phyloP scores from a whole-genome alignment of 805 yeast species.

The Hanseniaspora lindneri region DNA sequence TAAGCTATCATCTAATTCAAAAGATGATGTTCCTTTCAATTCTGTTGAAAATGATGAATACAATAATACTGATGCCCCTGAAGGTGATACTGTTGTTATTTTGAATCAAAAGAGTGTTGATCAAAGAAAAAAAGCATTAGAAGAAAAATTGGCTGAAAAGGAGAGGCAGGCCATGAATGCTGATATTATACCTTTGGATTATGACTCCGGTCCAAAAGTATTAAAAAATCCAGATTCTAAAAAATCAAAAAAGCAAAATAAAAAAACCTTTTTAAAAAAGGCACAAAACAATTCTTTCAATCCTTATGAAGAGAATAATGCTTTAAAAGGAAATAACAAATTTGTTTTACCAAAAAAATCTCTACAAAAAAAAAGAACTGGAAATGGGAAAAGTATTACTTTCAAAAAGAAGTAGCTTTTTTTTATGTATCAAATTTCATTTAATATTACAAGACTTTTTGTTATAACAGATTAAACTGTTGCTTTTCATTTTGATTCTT shows the following conservation, averaged over 20 bases:
- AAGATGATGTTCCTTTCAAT: no score
- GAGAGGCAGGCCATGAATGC: conserved; percentile 11
- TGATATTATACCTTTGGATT: conserved; percentile 33
- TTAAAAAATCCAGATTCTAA: conserved; percentile 24
- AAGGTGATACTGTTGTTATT: conserved; percentile 32
- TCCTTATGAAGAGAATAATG: conserved; percentile 36
- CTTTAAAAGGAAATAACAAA: conserved; percentile 23
- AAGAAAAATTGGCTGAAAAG: conserved; percentile 12
- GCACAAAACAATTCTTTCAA: conserved; percentile 41
- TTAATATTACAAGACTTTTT: no score
- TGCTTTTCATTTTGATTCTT: no score
- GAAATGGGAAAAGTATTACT: conserved; percentile 11
- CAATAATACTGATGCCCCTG: conserved; percentile 16
- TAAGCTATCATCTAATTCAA: no score
- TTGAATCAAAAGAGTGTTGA: conserved; percentile 26
- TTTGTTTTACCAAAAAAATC: conserved; percentile 22
- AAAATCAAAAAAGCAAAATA: conserved; percentile 16
- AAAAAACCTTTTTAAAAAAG: conserved; percentile 22
- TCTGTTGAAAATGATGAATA: no score
- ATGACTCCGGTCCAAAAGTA: conserved; percentile 34
- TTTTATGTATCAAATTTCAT: neutral
- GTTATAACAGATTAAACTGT: no score
- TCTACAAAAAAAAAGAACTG: conserved; percentile 3
- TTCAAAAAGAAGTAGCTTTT: conserved; percentile 3
- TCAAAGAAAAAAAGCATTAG: conserved; percentile 16